Conservation (phyloP, 2,329 filamentous ascomycete genomes). For the Botrytis sinoallii region DNA sequence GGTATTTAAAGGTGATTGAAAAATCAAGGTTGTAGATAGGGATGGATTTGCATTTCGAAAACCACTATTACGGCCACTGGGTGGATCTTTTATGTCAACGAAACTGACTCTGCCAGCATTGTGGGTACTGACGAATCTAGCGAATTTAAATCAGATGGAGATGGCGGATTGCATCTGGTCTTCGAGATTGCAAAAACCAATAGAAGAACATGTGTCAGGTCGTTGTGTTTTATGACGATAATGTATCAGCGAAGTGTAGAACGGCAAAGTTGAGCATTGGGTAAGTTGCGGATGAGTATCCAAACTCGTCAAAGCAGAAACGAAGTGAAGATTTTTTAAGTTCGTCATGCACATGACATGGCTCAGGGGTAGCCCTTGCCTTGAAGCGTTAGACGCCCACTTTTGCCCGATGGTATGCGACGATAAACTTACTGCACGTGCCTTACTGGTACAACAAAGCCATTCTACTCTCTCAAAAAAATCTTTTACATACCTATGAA, state of each 20-base stretch:
- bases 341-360: neutral
- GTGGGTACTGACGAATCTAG: neutral
- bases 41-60: neutral
- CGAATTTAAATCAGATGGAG: neutral
- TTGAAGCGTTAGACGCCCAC: neutral
- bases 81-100: neutral
- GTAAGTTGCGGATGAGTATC: neutral
- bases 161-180: neutral
- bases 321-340: neutral
- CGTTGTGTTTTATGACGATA: neutral
- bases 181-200: neutral
- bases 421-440: neutral
- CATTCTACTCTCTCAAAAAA: neutral
- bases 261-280: neutral
- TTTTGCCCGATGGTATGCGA: neutral
- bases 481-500: neutral
- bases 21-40: neutral
- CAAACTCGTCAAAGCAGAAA: neutral
- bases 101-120: neutral
- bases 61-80: neutral
- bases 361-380: neutral
- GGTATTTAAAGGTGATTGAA: neutral
- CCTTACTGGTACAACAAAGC: neutral
- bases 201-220: neutral
- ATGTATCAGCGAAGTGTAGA: neutral